These are phyloP conservation scores for Blastobotrys persicus DNA, from an alignment of 1,139 yeast species.

Conservation along the genomic window DNA sequence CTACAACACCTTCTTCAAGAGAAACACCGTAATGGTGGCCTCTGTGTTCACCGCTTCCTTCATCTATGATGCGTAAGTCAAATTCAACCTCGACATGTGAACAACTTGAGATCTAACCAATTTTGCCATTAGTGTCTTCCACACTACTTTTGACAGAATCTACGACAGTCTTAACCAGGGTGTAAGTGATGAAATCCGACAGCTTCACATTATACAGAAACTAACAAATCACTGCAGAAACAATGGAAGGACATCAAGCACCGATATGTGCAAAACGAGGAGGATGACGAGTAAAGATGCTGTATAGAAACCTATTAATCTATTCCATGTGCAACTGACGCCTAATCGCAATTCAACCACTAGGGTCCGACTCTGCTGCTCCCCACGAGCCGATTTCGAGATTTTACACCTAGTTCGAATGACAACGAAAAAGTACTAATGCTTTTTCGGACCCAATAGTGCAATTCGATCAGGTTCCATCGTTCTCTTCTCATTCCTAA, in stretches of 20 bases:
- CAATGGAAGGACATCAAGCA: constrained; percentile 94
- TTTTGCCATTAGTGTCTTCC: constrained; percentile 52
- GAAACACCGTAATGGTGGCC: constrained; percentile 90
- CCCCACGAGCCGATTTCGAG: no score
- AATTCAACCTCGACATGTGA: background rate
- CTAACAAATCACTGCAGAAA: constrained; percentile 44
- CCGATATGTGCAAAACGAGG: constrained; percentile 43
- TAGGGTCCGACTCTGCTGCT: no score
- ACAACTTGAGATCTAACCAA: constrained; percentile 3
- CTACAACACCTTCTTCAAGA: constrained; percentile 77
- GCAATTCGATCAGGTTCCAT: no score
- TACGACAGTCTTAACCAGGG: constrained; percentile 90
- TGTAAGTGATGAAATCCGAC: constrained; percentile 37
- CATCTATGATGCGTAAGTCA: constrained; percentile 67
- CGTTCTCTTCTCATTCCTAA: no score
- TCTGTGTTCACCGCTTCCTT: constrained; percentile 84
- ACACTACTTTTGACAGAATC: constrained; percentile 72
- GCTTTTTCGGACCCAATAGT: no score
- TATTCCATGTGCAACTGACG: background rate
- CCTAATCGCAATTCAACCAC: no score
- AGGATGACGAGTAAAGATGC: constrained; percentile 32
- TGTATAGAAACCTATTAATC: constrained; percentile 10
- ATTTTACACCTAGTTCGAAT: no score
- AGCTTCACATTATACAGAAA: no score
- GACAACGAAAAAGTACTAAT: no score